phyloP scores from a whole-genome alignment of 1,139 yeast genomes.

The Blastobotrys indianensis region DNA sequence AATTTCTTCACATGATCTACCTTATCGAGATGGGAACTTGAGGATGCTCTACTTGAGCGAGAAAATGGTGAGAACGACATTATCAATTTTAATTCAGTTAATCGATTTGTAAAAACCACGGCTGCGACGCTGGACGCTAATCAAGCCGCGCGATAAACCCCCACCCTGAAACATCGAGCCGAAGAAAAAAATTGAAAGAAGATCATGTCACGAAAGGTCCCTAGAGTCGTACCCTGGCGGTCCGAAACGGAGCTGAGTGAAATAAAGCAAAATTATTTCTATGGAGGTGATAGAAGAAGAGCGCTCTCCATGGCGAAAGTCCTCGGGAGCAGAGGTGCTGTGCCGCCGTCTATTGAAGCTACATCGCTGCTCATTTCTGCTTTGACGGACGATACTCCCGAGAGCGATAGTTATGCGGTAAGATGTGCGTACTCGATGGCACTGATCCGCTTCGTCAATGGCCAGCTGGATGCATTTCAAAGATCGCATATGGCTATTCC shows the following conservation, averaged over 20 bases:
- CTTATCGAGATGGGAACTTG: constrained; percentile 2
- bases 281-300: constrained; percentile 33
- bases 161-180: no score
- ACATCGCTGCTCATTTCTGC: constrained; percentile 61
- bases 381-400: constrained; percentile 41
- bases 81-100: no score
- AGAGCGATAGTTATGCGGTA: constrained; percentile 28
- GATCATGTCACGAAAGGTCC: constrained; percentile 27
- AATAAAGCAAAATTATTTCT: constrained; percentile 53
- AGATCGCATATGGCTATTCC: constrained; percentile 76
- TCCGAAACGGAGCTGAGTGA: constrained; percentile 44
- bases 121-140: neutral
- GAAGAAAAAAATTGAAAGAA: neutral
- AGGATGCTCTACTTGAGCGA: neutral
- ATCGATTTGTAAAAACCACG: neutral
- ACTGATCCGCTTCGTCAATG: constrained; percentile 82
- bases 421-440: constrained; percentile 68
- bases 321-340: constrained; percentile 58
- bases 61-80: no score
- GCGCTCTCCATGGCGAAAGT: constrained; percentile 46
- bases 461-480: constrained; percentile 81
- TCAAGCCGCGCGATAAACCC: neutral
- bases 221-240: constrained; percentile 55
- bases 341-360: constrained; percentile 76
- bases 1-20: neutral